Evolutionary conservation across 805 yeast genomes (phyloP).

Genomic region (Brettanomyces naardenensis): DNA sequence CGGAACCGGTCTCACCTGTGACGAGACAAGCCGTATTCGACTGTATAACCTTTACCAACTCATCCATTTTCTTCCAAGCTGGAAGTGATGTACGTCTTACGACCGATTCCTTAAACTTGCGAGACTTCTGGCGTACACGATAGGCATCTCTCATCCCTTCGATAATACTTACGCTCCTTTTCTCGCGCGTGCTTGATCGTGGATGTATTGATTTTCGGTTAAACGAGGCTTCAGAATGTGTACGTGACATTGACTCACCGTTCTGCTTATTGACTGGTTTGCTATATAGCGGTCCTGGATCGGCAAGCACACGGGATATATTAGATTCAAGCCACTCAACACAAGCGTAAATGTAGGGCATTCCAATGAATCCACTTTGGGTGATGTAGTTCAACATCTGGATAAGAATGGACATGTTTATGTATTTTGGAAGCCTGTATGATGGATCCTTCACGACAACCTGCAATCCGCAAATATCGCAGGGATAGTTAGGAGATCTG

Average conservation of each 20-base stretch:
- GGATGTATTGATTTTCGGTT: background rate
- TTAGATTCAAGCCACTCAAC: slow-evolving; percentile 74
- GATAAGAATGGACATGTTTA: slow-evolving; percentile 49
- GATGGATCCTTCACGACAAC: slow-evolving; percentile 33
- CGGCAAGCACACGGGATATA: slow-evolving; percentile 45
- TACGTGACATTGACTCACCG: background rate
- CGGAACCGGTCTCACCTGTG: slow-evolving; percentile 98
- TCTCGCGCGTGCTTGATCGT: slow-evolving; percentile 2
- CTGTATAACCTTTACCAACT: slow-evolving; percentile 49
- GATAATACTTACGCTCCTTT: slow-evolving; percentile 11
- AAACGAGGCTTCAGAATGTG: background rate
- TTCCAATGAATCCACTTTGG: slow-evolving; percentile 49
- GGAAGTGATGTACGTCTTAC: slow-evolving; percentile 54
- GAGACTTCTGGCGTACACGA: slow-evolving; percentile 9
- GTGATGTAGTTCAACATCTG: slow-evolving; percentile 37
- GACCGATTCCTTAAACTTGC: slow-evolving; percentile 26
- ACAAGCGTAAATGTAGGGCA: slow-evolving; percentile 58
- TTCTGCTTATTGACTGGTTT: slow-evolving; percentile 6
- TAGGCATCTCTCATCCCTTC: slow-evolving; percentile 29
- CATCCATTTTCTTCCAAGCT: slow-evolving; percentile 67
- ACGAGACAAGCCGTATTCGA: slow-evolving; percentile 61
- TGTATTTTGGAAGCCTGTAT: slow-evolving; percentile 59
- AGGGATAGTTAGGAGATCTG: slow-evolving; percentile 52
- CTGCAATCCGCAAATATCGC: slow-evolving; percentile 61
- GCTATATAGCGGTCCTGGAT: slow-evolving; percentile 66